Evolutionary conservation across 23 red algal genomes (phyloP).

Genomic region (Cyanidioschyzon merolae): DNA sequence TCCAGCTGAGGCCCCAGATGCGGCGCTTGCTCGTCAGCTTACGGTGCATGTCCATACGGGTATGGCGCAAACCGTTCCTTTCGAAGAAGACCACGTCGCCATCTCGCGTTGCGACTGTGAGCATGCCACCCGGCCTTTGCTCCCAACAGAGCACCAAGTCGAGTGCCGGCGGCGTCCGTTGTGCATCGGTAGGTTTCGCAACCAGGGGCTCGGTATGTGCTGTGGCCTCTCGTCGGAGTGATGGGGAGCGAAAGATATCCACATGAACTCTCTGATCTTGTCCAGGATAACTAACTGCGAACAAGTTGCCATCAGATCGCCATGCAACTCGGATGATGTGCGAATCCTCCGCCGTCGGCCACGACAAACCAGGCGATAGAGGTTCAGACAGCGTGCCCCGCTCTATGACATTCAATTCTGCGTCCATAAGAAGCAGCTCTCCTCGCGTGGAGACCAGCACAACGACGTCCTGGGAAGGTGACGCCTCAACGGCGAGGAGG

Average conservation of each 20-base stretch:
- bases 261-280: neutral
- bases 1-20: conserved; percentile 12
- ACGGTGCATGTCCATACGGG: conserved; percentile 26
- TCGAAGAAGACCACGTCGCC: conserved; percentile 39
- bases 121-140: conserved; percentile 38
- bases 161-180: neutral
- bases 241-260: neutral
- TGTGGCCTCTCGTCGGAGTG: neutral
- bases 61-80: conserved; percentile 53
- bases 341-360: neutral
- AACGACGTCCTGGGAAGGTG: neutral
- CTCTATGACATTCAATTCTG: neutral
- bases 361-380: too few species aligned
- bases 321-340: neutral
- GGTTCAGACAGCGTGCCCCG: neutral
- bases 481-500: neutral
- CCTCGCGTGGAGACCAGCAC: neutral
- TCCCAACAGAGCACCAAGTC: conserved; percentile 29
- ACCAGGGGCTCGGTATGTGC: neutral
- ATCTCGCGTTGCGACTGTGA: conserved; percentile 13
- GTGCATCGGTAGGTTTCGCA: neutral
- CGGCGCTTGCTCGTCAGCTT: neutral
- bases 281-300: neutral
- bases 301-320: neutral
- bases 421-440: neutral